Percentiles rank a stretch among this genome's conserved stretches.
phyloP scores from a whole-genome alignment of 352 stramenopile species.

The Pythium insidiosum region DNA sequence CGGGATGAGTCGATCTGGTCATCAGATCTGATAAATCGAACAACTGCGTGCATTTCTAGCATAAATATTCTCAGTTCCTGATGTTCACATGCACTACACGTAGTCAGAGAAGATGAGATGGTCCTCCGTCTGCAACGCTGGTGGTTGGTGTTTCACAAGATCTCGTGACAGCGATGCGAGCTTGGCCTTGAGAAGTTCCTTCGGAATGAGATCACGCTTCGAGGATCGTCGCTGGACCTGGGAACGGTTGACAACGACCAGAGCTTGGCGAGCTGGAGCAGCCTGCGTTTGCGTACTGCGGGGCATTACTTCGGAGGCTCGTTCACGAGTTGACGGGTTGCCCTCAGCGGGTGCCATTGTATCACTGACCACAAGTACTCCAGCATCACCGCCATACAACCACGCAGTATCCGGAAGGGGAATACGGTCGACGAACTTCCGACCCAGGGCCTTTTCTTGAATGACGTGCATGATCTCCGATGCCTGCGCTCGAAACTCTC shows the following conservation, averaged over 20 bases:
- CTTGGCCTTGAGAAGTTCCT: slow-evolving; percentile 64
- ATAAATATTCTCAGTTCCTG: too few relatives aligned
- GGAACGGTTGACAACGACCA: slow-evolving; percentile 52
- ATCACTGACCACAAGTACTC: slow-evolving; percentile 48
- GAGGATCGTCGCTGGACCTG: slow-evolving; percentile 26
- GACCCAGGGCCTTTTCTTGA: slow-evolving; percentile 60
- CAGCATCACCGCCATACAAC: slow-evolving; percentile 35
- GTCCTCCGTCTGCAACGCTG: slow-evolving; percentile 37
- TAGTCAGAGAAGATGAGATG: slow-evolving; percentile 76
- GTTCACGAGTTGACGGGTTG: slow-evolving; percentile 9
- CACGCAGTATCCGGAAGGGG: slow-evolving; percentile 50
- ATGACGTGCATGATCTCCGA: slow-evolving; percentile 61
- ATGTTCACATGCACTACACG: too few relatives aligned
- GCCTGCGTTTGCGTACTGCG: not conserved
- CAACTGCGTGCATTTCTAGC: too few relatives aligned
- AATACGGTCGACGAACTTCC: slow-evolving; percentile 60
- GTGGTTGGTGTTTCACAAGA: slow-evolving; percentile 34
- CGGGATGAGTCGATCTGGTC: too few relatives aligned
- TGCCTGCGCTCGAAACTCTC: slow-evolving; percentile 56
- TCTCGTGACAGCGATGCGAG: slow-evolving; percentile 56
- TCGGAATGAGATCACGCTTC: slow-evolving; percentile 56
- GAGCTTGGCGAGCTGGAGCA: not conserved
- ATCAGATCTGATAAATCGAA: too few relatives aligned
- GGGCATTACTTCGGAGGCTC: not conserved
- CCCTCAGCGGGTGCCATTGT: too few relatives aligned